These are phyloP conservation scores for Calocybe cyanea DNA, from an alignment of 768 basidiomycete species.

Conservation along the genomic window DNA sequence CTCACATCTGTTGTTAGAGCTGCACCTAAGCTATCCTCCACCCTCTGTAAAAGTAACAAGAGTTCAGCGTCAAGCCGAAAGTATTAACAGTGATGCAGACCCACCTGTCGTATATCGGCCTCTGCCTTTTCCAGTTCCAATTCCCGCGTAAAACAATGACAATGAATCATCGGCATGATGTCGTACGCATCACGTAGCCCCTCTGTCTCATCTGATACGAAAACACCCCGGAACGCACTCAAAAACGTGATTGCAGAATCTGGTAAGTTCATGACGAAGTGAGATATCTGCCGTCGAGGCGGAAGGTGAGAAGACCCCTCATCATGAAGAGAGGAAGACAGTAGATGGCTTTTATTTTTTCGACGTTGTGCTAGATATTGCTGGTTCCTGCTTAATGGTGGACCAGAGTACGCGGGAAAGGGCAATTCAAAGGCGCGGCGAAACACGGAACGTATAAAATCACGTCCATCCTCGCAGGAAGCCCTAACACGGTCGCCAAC, in stretches of 20 bases:
- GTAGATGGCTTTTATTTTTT: conserved; percentile 18
- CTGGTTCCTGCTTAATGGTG: conserved; percentile 44
- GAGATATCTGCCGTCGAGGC: conserved; percentile 58
- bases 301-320: conserved; percentile 5
- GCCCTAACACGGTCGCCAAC: conserved; percentile 67
- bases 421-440: conserved; percentile 56
- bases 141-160: conserved; percentile 94
- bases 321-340: background rate
- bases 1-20: conserved; percentile 44
- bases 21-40: conserved; percentile 60
- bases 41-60: conserved; percentile 48
- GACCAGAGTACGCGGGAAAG: conserved; percentile 55
- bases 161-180: conserved; percentile 88
- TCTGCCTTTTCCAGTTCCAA: conserved; percentile 63
- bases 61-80: too few relatives aligned
- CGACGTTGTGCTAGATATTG: conserved; percentile 37
- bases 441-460: conserved; percentile 70
- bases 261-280: conserved; percentile 98
- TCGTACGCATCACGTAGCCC: conserved; percentile 45
- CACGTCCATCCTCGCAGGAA: conserved; percentile 80
- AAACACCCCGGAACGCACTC: conserved; percentile 79
- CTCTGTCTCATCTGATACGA: conserved; percentile 33
- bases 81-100: conserved; percentile 21
- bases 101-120: conserved; percentile 76
- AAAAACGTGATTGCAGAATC: conserved; percentile 89